A percentile compares a stretch with the other conserved stretches of the same genome.
Evolutionary conservation across 2,329 filamentous ascomycete genomes (phyloP).

Genomic region (Cladophialophora yegresii): DNA sequence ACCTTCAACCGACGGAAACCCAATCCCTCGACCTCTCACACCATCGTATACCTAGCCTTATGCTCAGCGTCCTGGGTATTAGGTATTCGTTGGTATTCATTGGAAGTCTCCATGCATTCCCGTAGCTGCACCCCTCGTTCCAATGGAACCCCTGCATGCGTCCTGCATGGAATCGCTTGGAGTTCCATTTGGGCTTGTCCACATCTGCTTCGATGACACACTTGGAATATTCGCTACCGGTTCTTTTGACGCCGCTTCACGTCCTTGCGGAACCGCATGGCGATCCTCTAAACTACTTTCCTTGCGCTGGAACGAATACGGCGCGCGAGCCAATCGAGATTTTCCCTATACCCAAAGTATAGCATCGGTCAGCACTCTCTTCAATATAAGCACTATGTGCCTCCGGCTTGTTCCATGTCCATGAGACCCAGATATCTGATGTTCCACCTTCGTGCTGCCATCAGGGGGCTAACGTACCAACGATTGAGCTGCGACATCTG

Average conservation of each 20-base stretch:
- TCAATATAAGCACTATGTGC: constrained; percentile 22
- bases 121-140: not conserved
- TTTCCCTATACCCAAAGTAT: constrained; percentile 13
- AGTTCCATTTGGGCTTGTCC: not conserved
- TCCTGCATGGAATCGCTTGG: constrained; percentile 5
- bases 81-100: not conserved
- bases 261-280: constrained; percentile 22
- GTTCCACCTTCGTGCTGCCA: constrained; percentile 16
- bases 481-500: not conserved
- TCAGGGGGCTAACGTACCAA: constrained; percentile 12
- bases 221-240: not conserved
- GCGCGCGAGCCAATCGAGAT: not conserved
- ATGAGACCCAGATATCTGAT: not conserved
- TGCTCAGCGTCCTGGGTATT: not conserved
- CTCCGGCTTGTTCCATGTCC: constrained; percentile 9
- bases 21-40: constrained; percentile 1
- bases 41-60: constrained; percentile 4
- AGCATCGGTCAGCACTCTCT: constrained; percentile 21
- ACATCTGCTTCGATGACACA: not conserved
- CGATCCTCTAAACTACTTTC: constrained; percentile 11
- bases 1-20: not conserved
- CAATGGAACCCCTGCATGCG: not conserved
- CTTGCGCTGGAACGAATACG: constrained; percentile 26
- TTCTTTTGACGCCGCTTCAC: constrained; percentile 3
- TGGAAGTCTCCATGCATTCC: not conserved